phyloP scores from a whole-genome alignment of 2,329 filamentous ascomycete species.

The Atkinsonella texensis region DNA sequence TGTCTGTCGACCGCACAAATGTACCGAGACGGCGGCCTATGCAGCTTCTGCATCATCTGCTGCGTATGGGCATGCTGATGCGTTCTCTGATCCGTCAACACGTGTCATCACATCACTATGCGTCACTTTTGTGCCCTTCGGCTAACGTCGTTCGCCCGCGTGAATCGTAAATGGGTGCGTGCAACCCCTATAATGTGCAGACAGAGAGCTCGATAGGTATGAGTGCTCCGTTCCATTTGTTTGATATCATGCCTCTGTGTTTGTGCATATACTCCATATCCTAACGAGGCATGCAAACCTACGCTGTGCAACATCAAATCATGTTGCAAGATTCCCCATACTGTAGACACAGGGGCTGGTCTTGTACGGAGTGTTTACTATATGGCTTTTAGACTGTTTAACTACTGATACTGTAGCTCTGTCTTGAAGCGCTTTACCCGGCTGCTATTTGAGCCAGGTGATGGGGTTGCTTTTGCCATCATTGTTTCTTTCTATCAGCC shows the following conservation, averaged over 20 bases:
- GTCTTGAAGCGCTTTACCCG: neutral
- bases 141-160: neutral
- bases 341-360: neutral
- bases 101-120: constrained; percentile 6
- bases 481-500: neutral
- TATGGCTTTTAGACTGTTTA: neutral
- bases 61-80: neutral
- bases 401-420: neutral
- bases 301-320: neutral
- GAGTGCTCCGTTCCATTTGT: neutral
- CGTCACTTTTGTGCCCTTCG: neutral
- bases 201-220: neutral
- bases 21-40: neutral
- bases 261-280: neutral
- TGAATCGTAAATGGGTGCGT: neutral
- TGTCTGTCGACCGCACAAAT: neutral
- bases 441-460: neutral
- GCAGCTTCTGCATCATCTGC: neutral
- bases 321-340: neutral
- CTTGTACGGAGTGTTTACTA: neutral
- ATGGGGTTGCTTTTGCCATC: neutral
- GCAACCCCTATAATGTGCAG: neutral
- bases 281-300: neutral
- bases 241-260: neutral
- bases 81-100: constrained; percentile 2